Evolutionary conservation across 495 filamentous ascomycete genomes (phyloP).

Genomic region (Hyaloscypha bicolor): DNA sequence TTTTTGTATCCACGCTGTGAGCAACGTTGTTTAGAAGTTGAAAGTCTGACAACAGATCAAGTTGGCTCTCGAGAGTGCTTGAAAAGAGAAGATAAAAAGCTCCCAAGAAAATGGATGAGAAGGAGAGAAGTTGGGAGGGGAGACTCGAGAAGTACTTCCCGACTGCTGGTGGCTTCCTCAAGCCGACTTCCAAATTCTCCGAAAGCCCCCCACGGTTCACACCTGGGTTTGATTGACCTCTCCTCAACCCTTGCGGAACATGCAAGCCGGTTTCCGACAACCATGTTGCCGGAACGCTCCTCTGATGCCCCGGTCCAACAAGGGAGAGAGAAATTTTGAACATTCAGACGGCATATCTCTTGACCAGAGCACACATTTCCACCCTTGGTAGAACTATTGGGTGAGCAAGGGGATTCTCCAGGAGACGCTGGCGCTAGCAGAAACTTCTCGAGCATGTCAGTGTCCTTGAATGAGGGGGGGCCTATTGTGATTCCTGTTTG

Average conservation of each 20-base stretch:
- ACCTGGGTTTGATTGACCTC: neutral
- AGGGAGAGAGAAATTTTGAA: neutral
- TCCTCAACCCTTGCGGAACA: neutral
- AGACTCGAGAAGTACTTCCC: neutral
- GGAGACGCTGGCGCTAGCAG: neutral
- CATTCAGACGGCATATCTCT: neutral
- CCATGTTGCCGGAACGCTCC: neutral
- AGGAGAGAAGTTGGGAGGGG: neutral
- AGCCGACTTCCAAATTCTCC: neutral
- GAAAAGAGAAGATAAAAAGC: neutral
- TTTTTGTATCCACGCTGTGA: no score
- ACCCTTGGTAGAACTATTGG: neutral
- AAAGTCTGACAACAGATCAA: neutral
- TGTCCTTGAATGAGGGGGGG: neutral
- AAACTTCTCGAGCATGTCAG: neutral
- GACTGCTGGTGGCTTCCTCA: neutral
- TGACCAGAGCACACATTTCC: neutral
- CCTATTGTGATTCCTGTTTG: neutral
- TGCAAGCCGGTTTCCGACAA: neutral
- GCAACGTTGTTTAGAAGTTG: no score
- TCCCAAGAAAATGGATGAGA: neutral
- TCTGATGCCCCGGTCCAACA: neutral
- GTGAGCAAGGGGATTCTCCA: neutral
- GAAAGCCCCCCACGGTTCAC: neutral
- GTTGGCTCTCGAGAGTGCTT: neutral